phyloP scores from a whole-genome alignment of 192 early-diverging fungal genomes.

The Backusella westeae region DNA sequence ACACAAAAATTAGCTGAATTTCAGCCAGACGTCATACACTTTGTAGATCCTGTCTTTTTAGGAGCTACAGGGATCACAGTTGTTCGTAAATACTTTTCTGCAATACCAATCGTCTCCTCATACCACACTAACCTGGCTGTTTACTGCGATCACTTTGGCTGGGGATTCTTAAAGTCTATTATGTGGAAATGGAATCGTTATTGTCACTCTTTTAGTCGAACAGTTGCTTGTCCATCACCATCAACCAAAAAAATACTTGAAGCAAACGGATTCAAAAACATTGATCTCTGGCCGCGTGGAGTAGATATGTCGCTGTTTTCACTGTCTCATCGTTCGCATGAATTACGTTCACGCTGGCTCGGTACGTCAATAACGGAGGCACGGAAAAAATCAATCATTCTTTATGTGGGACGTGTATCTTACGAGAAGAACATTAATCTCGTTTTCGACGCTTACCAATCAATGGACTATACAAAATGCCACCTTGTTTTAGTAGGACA shows the following conservation, averaged over 20 bases:
- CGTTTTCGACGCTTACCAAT: constrained; percentile 25
- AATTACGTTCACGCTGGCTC: constrained; percentile 27
- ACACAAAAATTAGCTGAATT: constrained; percentile 22
- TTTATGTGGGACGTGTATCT: constrained; percentile 35
- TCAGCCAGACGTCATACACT: constrained; percentile 32
- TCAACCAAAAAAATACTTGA: constrained; percentile 26
- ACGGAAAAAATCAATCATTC: constrained; percentile 19
- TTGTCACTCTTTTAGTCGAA: constrained; percentile 21
- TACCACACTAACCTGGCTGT: constrained; percentile 36
- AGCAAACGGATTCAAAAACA: constrained; percentile 27
- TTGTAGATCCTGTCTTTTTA: constrained; percentile 35
- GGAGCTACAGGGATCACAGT: constrained; percentile 18
- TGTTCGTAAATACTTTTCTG: neutral
- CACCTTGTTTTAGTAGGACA: constrained; percentile 37
- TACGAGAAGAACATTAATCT: constrained; percentile 36
- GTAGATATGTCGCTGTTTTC: constrained; percentile 32
- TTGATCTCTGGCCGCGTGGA: constrained; percentile 30
- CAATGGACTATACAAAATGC: constrained; percentile 28
- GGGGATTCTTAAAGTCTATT: constrained; percentile 17
- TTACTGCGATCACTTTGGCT: constrained; percentile 35
- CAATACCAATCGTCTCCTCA: constrained; percentile 27
- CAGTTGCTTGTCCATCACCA: constrained; percentile 27
- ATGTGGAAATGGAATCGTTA: constrained; percentile 38
- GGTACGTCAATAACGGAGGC: constrained; percentile 3
- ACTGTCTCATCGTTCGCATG: constrained; percentile 13